These are phyloP conservation scores for Aspergillus sp. DNA, from an alignment of 2,329 filamentous ascomycete genomes.

Conservation along the genomic window DNA sequence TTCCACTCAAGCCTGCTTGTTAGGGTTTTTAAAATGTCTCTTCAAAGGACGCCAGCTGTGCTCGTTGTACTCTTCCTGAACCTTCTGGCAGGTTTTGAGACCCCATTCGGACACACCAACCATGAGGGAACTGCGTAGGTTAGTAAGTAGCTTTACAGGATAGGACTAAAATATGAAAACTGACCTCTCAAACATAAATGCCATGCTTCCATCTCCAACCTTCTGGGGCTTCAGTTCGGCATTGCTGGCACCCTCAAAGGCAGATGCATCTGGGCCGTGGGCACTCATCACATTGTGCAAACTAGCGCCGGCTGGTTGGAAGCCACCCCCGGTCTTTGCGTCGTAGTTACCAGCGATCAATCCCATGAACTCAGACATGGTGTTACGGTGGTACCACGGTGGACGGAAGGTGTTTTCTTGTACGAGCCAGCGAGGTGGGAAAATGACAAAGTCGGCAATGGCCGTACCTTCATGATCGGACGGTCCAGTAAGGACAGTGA, in stretches of 20 bases:
- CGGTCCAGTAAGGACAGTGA: constrained; percentile 60
- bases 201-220: constrained; percentile 56
- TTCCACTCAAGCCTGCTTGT: constrained; percentile 24
- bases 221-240: constrained; percentile 52
- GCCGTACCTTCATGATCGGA: constrained; percentile 57
- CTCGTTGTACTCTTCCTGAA: constrained; percentile 69
- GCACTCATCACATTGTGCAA: constrained; percentile 70
- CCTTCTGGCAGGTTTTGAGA: constrained; percentile 63
- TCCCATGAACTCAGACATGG: constrained; percentile 64
- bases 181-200: constrained; percentile 60
- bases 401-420: constrained; percentile 57
- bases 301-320: constrained; percentile 57
- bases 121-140: constrained; percentile 54
- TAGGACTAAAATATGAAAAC: not conserved
- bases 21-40: constrained; percentile 56
- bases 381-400: constrained; percentile 62
- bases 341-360: constrained; percentile 59
- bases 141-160: constrained; percentile 28
- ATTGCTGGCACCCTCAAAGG: constrained; percentile 53
- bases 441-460: constrained; percentile 62
- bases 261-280: constrained; percentile 55
- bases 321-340: constrained; percentile 53
- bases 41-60: constrained; percentile 74
- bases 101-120: constrained; percentile 71
- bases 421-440: constrained; percentile 61